Percentiles rank a stretch among this genome's conserved stretches.
These are phyloP conservation scores for Calendula officinalis DNA, from an alignment of 129 eudicot species.

Conservation along the genomic window DNA sequence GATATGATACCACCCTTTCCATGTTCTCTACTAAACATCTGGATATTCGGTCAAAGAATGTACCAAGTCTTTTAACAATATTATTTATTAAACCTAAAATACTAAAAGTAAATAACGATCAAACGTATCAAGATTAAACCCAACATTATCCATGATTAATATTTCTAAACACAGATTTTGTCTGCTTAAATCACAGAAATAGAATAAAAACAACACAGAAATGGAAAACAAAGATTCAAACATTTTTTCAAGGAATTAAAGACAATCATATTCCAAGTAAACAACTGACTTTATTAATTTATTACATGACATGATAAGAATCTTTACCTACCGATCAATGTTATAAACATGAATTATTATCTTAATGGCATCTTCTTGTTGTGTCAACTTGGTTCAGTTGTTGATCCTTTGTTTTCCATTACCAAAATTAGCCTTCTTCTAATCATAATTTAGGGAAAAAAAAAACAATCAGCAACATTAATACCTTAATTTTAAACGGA, in stretches of 20 bases:
- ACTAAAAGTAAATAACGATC: no score
- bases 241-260: background rate
- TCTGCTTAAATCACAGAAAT: no score
- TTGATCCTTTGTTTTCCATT: conserved; percentile 73
- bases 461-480: conserved; percentile 16
- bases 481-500: background rate
- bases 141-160: no score
- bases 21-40: no score
- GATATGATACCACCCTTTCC: no score
- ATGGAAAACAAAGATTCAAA: background rate
- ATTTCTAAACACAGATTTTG: no score
- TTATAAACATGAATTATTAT: conserved; percentile 92
- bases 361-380: conserved; percentile 79
- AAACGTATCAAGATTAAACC: no score
- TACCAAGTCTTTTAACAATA: no score
- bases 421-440: conserved; percentile 47
- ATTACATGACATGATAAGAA: background rate
- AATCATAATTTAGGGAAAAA: background rate
- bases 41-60: no score
- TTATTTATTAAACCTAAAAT: no score
- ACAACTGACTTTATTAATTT: background rate
- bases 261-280: background rate
- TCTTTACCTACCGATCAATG: conserved; percentile 84
- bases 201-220: conserved; percentile 8
- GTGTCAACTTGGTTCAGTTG: conserved; percentile 77